Conservation (phyloP, 1,139 yeast species). For the Entelexis sorbosivorans region DNA sequence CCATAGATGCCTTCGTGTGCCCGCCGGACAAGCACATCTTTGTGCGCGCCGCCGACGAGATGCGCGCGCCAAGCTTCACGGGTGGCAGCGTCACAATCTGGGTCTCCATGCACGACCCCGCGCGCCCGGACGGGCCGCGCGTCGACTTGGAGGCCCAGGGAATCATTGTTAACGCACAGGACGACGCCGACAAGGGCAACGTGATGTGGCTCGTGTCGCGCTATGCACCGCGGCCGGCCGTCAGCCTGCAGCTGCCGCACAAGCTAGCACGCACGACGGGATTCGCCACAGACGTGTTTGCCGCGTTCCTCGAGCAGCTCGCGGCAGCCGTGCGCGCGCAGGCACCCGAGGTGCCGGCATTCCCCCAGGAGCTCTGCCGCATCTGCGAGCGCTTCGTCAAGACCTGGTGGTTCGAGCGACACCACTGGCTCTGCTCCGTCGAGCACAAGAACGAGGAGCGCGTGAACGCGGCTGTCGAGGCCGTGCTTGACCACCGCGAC, state of each 20-base stretch:
- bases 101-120: constrained; percentile 12
- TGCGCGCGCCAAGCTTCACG: constrained; percentile 19
- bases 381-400: constrained; percentile 89
- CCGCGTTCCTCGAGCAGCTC: constrained; percentile 55
- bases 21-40: constrained; percentile 68
- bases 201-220: constrained; percentile 93
- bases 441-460: constrained; percentile 78
- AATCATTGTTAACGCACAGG: constrained; percentile 65
- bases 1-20: constrained; percentile 53
- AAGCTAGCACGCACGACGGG: constrained; percentile 22
- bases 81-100: constrained; percentile 20
- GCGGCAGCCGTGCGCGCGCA: constrained; percentile 53
- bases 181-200: constrained; percentile 48
- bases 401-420: constrained; percentile 93
- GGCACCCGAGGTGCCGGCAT: constrained; percentile 58
- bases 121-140: neutral
- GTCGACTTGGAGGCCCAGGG: constrained; percentile 81
- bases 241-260: constrained; percentile 44
- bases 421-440: constrained; percentile 74
- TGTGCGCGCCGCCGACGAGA: constrained; percentile 46
- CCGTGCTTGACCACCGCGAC: constrained; percentile 57
- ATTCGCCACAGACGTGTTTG: constrained; percentile 82
- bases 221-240: constrained; percentile 38
- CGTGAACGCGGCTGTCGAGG: constrained; percentile 71
- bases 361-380: constrained; percentile 42